Evolutionary conservation across 2,329 filamentous ascomycete species (phyloP), one percentile per base, ranked within the genome.

Genomic region (Paraphoma chrysanthemicola): DNA sequence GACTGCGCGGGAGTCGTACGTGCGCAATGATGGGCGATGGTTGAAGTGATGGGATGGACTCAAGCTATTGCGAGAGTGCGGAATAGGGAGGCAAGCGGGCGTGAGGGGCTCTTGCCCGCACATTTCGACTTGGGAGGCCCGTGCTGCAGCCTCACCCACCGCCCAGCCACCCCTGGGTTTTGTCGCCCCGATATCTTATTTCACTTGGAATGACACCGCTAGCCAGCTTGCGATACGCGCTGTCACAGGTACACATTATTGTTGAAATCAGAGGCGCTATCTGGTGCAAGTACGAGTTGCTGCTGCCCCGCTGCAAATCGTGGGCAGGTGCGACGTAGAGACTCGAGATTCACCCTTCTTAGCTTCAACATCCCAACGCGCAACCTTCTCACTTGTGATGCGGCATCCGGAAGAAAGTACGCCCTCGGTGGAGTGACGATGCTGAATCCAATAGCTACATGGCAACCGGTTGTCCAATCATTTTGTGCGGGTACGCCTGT

Each of bases 391-490:
- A 16, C 6, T 18, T 30, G 12, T 23, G 30, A 12, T 18, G 44
- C 31, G n/a, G 44, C 28, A 10, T 11, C 45, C n/a, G 11, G 16
- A 11, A 33, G 45, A 48, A 48, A 6, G 14, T n/a, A 14, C 6
- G 28, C 7, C 28, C 29, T 12, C 33, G 14, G 33, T 31, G 47
- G 49, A 48, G 53, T 47, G 49, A 43, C 31, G 46, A 54, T 53
- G 41, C 57, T 60, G 51, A 56, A 46, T 54, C 48, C 52, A 50
- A 43, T 52, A 60, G 70, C 68, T 63, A 68, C 64, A 63, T 73
- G 69, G 70, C 67, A 64, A n/a, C 62, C 52, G 63, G 53, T 48
- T 63, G 59, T 57, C 72, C 69, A 72, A 70, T 66, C 66, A 53
- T 63, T 66, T 31, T 51, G 52, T 30, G 48, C 29, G 33, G 48